phyloP scores from a whole-genome alignment of 169 alveolate species.

The Cryptosporidium viatorum region DNA sequence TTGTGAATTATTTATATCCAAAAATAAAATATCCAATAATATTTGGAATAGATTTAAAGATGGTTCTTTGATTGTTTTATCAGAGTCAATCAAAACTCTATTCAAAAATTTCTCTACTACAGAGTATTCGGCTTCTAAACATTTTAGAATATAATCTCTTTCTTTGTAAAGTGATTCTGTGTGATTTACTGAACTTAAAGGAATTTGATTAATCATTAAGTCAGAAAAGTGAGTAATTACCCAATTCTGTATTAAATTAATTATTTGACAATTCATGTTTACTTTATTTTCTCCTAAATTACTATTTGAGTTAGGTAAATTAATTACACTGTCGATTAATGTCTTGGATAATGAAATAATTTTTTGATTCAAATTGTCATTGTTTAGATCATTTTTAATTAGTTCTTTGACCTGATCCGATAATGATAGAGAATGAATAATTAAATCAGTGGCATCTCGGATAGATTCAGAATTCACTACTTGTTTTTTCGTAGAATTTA shows the following conservation, averaged over 20 bases:
- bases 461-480: not conserved
- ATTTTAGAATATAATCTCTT: constrained; percentile 28
- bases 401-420: constrained; percentile 16
- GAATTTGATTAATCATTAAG: not conserved
- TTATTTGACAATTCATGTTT: not conserved
- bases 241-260: not conserved
- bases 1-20: not conserved
- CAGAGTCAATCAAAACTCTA: constrained; percentile 24
- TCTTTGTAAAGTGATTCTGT: constrained; percentile 21
- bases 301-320: not conserved
- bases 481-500: not conserved
- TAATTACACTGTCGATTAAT: constrained; percentile 1
- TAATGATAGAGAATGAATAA: constrained; percentile 11
- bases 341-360: not conserved
- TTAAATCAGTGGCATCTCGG: not conserved
- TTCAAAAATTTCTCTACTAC: constrained; percentile 2
- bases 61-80: not conserved
- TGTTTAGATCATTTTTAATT: not conserved
- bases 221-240: not conserved
- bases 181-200: constrained; percentile 4
- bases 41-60: constrained; percentile 11
- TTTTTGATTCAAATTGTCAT: not conserved
- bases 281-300: not conserved
- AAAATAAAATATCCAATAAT: constrained; percentile 19
- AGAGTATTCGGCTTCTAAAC: not conserved